Evolutionary conservation across 2,329 filamentous ascomycete species (phyloP), one percentile per base, ranked within the genome.

Genomic region (Fusarium praegraminearum): DNA sequence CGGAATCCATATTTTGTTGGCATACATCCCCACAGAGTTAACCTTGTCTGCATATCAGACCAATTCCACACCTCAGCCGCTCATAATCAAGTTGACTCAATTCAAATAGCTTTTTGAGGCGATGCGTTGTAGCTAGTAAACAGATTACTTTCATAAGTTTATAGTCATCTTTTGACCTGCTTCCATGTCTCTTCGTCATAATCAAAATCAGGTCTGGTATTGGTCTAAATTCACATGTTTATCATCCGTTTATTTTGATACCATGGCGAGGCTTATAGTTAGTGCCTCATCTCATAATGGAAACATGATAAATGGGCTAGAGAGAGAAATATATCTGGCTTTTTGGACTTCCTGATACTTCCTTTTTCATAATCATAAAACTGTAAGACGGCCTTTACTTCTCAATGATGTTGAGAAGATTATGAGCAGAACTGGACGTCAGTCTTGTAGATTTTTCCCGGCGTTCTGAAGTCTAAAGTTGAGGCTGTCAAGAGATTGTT

Each of bases 41-140:
- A 62, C 66, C 66, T 36, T 52, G 61, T 57, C 56, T 43, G 47
- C 51, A 66, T 69, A 43, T 62, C 50, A 41, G 22, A 56, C 35
- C 47, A 67, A 57, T 69, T 45, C 43, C 66, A 69, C 47, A 51
- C 47, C 33, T 38, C 33, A 28, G 47, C 33, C 22, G 26, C 12
- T 51, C 24, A 12, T 3, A 51, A 16, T 35, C 16, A 8, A 33
- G 15, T 18, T 22, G n/a, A 16, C 24, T 51, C 33, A 13, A 38
- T 4, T 26, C 9, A 13, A 15, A 15, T 35, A 11, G 16, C 20
- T n/a, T 15, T 49, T 22, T 13, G 7, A 18, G 20, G 15, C 40
- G 8, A 26, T 11, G 8, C 18, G 40, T 11, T 43, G 5, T 10
- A 26, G 13, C 6, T 3, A 24, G 11, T 26, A 2, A 15, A 11